Evolutionary conservation across 768 basidiomycete species (phyloP), one percentile per base, ranked within the genome.

Genomic region (Tylopilus intermedius): DNA sequence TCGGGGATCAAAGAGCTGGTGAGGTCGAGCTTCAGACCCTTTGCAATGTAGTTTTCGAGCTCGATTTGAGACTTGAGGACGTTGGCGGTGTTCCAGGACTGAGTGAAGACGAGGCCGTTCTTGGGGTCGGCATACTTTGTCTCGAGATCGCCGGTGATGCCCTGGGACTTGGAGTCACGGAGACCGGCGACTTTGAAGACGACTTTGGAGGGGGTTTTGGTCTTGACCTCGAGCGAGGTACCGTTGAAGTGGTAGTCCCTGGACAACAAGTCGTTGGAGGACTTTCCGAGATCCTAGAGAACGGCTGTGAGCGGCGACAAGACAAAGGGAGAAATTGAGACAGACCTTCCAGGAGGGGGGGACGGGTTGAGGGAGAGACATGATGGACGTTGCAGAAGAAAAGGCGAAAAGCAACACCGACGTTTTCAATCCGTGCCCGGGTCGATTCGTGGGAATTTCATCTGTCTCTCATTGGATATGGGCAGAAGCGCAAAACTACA

Each of bases 61-160:
- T 99, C 96, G 59, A 97, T 72, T 70, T 87, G 83, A 60, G 87
- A 87, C 71, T 88, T 87, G 77, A 99, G 88, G 67, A 86, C 72
- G 79, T 99, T 99, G 69, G 82, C 63, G 66, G 95, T 97, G 50
- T 91, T 93, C 96, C 96, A 99, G 51, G 89, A 81, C 76, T 95
- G 81, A 62, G 96, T 98, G 80, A 96, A 78, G 69, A 86, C 86
- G 66, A 98, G 78, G 58, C 96, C 96, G 72, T 95, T 92, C 74
- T 85, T 84, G 77, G 81, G 81, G 80, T 97, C 87, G 63, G 79
- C 69, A 79, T 88, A 94, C 76, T 97, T 99, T 72, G 85, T 88
- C 83, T 99, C 96, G 64, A 98, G 78, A 72, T 98, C 95, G 60
- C 90, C 95, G 37, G 69, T 61, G 76, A 98, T 97, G 71, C 73